Evolutionary conservation across 2,329 filamentous ascomycete genomes (phyloP).

Genomic region (Lecanicillium sp.): DNA sequence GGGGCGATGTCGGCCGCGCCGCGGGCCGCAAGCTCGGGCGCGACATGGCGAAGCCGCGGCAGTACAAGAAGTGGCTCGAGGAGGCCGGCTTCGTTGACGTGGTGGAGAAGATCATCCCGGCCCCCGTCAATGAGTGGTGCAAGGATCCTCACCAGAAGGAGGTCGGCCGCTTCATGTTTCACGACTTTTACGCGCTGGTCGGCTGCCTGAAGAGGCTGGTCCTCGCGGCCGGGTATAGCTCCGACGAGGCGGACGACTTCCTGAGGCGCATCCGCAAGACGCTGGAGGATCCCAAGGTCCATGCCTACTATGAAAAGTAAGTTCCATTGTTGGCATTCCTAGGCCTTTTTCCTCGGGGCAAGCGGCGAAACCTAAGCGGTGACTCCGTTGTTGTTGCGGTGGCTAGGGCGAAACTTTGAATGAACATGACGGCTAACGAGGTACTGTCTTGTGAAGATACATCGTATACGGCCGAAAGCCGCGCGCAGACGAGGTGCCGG

Average conservation of each 20-base stretch:
- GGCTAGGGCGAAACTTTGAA: too few species aligned
- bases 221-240: slow-evolving; percentile 8
- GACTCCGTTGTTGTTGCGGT: too few species aligned
- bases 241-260: slow-evolving; percentile 10
- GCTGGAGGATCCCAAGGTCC: slow-evolving; percentile 9
- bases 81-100: slow-evolving; percentile 31
- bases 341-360: background rate
- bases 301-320: slow-evolving; percentile 11
- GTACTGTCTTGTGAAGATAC: background rate
- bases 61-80: slow-evolving; percentile 23
- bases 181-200: slow-evolving; percentile 7
- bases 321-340: too few species aligned
- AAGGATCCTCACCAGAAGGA: slow-evolving; percentile 10
- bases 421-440: too few species aligned
- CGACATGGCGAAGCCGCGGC: slow-evolving; percentile 19
- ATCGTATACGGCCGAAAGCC: slow-evolving; percentile 12
- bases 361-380: too few species aligned
- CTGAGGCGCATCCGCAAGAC: slow-evolving; percentile 4
- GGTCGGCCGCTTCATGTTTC: slow-evolving; percentile 12
- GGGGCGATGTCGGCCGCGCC: slow-evolving; percentile 13
- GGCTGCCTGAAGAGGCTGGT: slow-evolving; percentile 12
- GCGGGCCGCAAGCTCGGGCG: slow-evolving; percentile 21
- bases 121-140: slow-evolving; percentile 30
- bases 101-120: slow-evolving; percentile 16
- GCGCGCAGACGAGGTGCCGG: slow-evolving; percentile 27